Evolutionary conservation across 176 grass and related monocot species (phyloP).

Genomic region (Puccinellia tenuiflora): DNA sequence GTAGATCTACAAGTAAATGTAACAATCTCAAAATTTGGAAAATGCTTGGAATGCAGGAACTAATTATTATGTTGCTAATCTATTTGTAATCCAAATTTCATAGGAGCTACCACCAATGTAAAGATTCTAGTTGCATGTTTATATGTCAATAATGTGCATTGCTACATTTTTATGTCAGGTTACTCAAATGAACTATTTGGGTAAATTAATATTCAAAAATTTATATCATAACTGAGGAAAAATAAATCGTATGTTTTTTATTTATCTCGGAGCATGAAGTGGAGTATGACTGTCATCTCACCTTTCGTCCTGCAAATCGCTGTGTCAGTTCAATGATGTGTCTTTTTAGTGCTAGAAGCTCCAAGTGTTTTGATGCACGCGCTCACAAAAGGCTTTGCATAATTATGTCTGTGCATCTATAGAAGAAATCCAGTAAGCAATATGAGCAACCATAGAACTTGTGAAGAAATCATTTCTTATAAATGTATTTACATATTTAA

Average conservation of each 20-base stretch:
- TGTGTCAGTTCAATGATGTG: constrained; percentile 66
- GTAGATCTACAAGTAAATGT: not conserved
- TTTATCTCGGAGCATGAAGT: not conserved
- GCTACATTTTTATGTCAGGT: not conserved
- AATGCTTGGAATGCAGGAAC: not conserved
- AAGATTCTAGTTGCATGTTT: not conserved
- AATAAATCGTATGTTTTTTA: not conserved
- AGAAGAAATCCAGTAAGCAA: constrained; percentile 13
- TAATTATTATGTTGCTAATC: not conserved
- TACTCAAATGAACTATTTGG: not conserved
- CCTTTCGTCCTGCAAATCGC: constrained; percentile 80
- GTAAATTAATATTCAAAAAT: not conserved
- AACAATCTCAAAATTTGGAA: not conserved
- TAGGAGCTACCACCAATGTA: not conserved
- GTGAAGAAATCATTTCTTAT: no score
- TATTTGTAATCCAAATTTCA: not conserved
- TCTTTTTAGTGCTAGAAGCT: constrained; percentile 68
- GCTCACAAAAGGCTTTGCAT: constrained; percentile 90
- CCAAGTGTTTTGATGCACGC: constrained; percentile 93
- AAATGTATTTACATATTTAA: constrained; percentile 6
- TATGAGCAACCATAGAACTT: no score
- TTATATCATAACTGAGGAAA: constrained; percentile 3
- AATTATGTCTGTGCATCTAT: constrained; percentile 82
- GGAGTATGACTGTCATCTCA: constrained; percentile 21
- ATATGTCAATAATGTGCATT: not conserved